Evolutionary conservation across 1,284 basidiomycete genomes (phyloP).

Genomic region (Pulveroboletus sp.): DNA sequence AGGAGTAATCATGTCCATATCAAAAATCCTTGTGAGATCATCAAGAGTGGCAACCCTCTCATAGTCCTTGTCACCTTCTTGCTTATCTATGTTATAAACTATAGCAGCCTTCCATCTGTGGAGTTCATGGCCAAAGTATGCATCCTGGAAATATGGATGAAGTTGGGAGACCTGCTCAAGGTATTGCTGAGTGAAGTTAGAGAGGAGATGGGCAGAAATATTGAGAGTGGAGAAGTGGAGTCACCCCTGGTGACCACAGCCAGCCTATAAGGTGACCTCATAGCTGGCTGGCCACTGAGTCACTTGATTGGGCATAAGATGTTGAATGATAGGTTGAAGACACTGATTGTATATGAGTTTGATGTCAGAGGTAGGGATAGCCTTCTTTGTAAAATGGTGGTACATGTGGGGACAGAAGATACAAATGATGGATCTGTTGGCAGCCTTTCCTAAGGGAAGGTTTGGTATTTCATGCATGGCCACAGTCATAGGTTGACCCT

Average conservation of each 20-base stretch:
- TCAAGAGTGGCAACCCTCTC: too few species aligned
- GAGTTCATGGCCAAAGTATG: too few species aligned
- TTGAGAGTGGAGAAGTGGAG: neutral
- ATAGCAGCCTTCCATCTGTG: conserved; percentile 11
- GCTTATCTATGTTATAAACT: neutral
- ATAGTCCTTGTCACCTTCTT: too few species aligned
- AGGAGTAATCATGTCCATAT: too few species aligned
- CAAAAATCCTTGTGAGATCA: too few species aligned
- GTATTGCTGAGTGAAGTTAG: neutral
- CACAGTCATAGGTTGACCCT: too few species aligned
- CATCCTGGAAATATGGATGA: neutral
- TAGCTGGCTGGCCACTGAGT: conserved; percentile 13
- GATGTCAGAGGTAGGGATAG: neutral
- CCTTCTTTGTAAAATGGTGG: neutral
- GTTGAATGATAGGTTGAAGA: neutral
- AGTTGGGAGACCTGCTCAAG: neutral
- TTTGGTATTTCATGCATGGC: conserved; percentile 16
- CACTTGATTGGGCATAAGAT: conserved; percentile 5
- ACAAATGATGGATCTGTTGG: neutral
- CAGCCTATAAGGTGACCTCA: neutral
- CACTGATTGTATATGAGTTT: neutral
- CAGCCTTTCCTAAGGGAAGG: conserved; percentile 10
- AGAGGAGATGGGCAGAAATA: neutral
- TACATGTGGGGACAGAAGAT: conserved; percentile 19
- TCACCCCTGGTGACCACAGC: neutral